Percentiles rank a stretch among this genome's conserved stretches.
Evolutionary conservation across 2,329 filamentous ascomycete species (phyloP).

Genomic region (Aureobasidium sp.): DNA sequence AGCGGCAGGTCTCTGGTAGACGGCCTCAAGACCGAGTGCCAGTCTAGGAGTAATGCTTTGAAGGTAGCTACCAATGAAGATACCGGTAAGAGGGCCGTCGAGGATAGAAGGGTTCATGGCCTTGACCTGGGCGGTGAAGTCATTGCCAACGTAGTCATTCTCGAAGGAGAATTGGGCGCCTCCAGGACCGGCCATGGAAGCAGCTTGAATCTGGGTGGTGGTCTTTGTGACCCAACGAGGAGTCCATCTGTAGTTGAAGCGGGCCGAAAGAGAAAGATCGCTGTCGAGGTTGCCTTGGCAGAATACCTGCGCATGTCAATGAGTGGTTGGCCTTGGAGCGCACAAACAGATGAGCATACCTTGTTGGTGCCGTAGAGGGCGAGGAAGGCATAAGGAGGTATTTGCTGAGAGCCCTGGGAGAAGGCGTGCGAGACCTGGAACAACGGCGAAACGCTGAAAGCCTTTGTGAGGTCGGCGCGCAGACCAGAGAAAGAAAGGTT

Average conservation of each 20-base stretch:
- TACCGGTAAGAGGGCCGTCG: conserved; percentile 87
- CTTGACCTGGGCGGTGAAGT: conserved; percentile 91
- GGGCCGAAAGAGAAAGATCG: conserved; percentile 75
- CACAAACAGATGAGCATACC: conserved; percentile 42
- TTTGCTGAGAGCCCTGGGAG: conserved; percentile 78
- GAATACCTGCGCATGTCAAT: conserved; percentile 60
- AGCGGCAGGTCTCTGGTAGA: conserved; percentile 84
- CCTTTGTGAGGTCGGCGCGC: conserved; percentile 92
- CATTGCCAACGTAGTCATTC: conserved; percentile 86
- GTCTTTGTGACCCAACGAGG: conserved; percentile 76
- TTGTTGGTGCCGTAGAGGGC: conserved; percentile 89
- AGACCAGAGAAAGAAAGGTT: conserved; percentile 96
- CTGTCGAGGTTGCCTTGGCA: conserved; percentile 94
- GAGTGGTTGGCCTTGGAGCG: too few relatives aligned
- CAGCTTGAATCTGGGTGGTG: conserved; percentile 67
- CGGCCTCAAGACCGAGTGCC: conserved; percentile 80
- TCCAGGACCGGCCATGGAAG: conserved; percentile 46
- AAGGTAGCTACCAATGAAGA: conserved; percentile 91
- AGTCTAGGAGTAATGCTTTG: conserved; percentile 85
- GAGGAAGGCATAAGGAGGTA: conserved; percentile 92
- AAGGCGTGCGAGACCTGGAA: conserved; percentile 98
- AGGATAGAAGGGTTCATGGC: conserved; percentile 90
- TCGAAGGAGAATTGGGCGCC: conserved; percentile 91
- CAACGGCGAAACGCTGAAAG: conserved; percentile 84
- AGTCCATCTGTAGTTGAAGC: conserved; percentile 90